Base-by-base conservation (phyloP, 257 asterid genomes). In the Gentiana dahurica region DNA sequence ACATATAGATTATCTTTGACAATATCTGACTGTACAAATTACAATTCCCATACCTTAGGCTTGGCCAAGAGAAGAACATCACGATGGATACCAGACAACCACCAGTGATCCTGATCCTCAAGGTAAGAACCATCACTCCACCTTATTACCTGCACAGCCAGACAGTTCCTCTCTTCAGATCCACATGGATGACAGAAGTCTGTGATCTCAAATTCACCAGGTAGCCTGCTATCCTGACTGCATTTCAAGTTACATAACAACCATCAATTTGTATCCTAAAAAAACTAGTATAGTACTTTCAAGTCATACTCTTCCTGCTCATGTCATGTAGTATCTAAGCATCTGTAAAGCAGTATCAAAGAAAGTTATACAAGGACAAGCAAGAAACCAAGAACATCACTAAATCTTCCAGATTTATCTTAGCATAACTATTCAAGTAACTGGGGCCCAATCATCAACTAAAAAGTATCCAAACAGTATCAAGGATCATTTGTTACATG, bases 51-150 rank as follows among this genome's bases (percentile, higher is more conserved):
- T 73, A 92, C 98, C 97, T 92, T 79, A 1, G 98, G 97, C 71
- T 87, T 92, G 46, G 98, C 76, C 63, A 79, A 74, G 71, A 92
- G 83, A 63, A 77, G 78, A 62, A 88, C 98, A 75, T 92, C 97
- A 49, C 98, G 98, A 65, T 92, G 98, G 62, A 92, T 92, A 64
- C 98, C 98, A 44, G 98, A 92, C 59, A 92, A 72, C 94, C 95
- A 77, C 98, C 98, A 92, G 73, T 88, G 98, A 64, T 92, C 98
- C 77, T 92, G 98, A 79, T 92, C 98, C 83, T 92, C 98, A 56
- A 92, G 98, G 78, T 92, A 85, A 39, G 97, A 83, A 60, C 98
- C 98, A 71, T 92, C 98, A 68, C 84, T 76, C 98, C 98, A 92
- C 68, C 95, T 74, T 83, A 92, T 76, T 57, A 92, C 98, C 77